Conservation (phyloP, 768 basidiomycete genomes). For the Lepiota venenata region DNA sequence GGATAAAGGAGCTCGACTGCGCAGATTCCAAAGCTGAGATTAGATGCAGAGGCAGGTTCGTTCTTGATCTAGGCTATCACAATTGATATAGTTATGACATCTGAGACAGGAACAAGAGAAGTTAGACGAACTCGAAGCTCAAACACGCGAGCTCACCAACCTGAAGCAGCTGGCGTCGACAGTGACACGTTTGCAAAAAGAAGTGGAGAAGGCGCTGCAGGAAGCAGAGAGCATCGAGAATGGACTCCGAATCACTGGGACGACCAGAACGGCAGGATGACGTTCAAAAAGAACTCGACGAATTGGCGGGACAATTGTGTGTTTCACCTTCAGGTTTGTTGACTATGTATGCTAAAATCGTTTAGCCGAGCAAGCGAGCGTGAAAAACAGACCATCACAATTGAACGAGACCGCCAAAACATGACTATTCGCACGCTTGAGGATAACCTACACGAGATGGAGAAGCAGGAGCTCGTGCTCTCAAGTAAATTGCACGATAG, state of each 20-base stretch:
- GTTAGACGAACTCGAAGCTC: constrained; percentile 50
- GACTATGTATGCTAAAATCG: neutral
- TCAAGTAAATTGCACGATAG: constrained; percentile 58
- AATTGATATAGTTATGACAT: neutral
- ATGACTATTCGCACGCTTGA: constrained; percentile 51
- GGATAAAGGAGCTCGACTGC: constrained; percentile 59
- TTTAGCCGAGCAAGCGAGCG: constrained; percentile 63
- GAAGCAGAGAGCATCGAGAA: constrained; percentile 66
- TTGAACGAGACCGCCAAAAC: constrained; percentile 62
- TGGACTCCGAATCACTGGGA: constrained; percentile 69
- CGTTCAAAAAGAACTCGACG: constrained; percentile 74
- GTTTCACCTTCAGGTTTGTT: constrained; percentile 18
- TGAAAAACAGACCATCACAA: constrained; percentile 51
- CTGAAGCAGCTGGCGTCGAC: constrained; percentile 62
- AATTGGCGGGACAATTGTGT: constrained; percentile 63
- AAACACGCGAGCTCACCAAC: constrained; percentile 54
- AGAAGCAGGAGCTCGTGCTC: constrained; percentile 57
- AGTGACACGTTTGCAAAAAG: constrained; percentile 55
- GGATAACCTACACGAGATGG: constrained; percentile 57
- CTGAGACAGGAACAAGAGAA: constrained; percentile 45
- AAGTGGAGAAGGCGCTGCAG: constrained; percentile 53
- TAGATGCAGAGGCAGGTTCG: constrained; percentile 62
- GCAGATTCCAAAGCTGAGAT: constrained; percentile 47
- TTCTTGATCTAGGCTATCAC: neutral
- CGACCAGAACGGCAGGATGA: constrained; percentile 81